Base-by-base conservation (phyloP, 2,329 filamentous ascomycete species). In the Akanthomyces muscarius region DNA sequence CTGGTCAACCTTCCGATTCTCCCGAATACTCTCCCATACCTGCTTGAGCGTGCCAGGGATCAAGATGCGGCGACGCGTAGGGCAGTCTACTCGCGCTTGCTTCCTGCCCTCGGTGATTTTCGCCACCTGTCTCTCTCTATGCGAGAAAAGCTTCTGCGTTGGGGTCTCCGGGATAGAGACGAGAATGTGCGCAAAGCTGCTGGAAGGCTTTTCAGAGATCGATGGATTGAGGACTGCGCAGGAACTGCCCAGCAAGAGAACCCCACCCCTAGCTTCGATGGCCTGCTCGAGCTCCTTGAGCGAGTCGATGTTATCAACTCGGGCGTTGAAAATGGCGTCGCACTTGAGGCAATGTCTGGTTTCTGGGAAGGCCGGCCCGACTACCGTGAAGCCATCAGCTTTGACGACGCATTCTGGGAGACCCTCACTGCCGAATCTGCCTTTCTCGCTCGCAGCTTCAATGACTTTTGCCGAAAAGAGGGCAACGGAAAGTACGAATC, bases 201-300 rank as follows among this genome's bases (percentile, higher is more conserved):
- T 4, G 92, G 90, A 8, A 89, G 91, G 52, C 81, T 98, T 7
- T 99, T 99, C 78, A 87, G 90, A 65, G 93, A 97, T 71, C 86
- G 92, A n/a, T 99, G 95, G 95, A 94, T 99, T 65, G 94, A 98
- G 72, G 92, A 98, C 71, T 97, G 93, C 69, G 92, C 90, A 6
- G 89, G 89, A 2, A 81, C 84, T 1, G 79, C 82, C 8, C 83
- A 87, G 44, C 84, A 85, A 55, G 80, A 81, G 21, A 85, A 86
- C 45, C 82, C 84, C 1, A 82, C 83, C 1, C 89, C 90, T 0
- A 94, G 83, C 64, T 84, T 95, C 11, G 89, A 94, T n/a, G 92
- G 90, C 0, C 81, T 99, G 6, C 83, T 95, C 3, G 95, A 99
- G 74, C 83, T 99, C 0, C 81, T 99, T 5, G 95, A 99, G 77